Base-by-base conservation (phyloP, 768 basidiomycete genomes). In the Suillus americanus region DNA sequence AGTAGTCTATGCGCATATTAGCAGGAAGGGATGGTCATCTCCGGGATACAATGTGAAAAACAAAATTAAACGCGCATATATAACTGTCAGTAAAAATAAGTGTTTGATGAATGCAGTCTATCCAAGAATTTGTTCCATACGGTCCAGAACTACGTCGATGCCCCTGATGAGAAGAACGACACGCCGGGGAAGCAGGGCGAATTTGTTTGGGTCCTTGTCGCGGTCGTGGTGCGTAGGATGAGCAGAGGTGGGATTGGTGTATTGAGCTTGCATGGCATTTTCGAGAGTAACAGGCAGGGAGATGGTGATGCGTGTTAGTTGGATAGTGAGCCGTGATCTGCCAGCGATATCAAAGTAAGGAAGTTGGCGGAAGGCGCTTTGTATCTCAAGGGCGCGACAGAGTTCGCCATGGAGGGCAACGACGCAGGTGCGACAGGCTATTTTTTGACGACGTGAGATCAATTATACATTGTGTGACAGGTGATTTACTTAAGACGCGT, bases 321-420 rank as follows among this genome's bases (percentile, higher is more conserved):
- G 88, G 46, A 94, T 85, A 9, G 89, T 89, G 41, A 94, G 79
- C 12, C 91, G 85, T 3, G 88, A 87, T 16, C 94, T 88, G 16
- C 89, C 88, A 56, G 88, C 79, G 64, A 95, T 77, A 74, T 94
- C 91, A 67, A 94, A 84, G 71, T 92, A 94, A 14, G 89, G 86
- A 30, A 94, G 82, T 60, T 86, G 82, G 30, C 89, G 86, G 65
- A 95, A 89, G 7, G 86, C 85, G 67, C 87, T 86, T 70, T 94
- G 93, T 25, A 94, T 83, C 71, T 95, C 92, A 66, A 94, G 83
- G n/a, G 94, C 84, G 45, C 88, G 86, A n/a, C 84, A 79, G 63
- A 94, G 82, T 69, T 92, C 88, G 25, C 85, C 77, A 72, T 90
- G 88, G 12, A 95, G 82, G 4, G 90, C 85, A 64, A 88, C 82